phyloP scores from a whole-genome alignment of 495 filamentous ascomycete genomes.

The Venustampulla echinocandica region DNA sequence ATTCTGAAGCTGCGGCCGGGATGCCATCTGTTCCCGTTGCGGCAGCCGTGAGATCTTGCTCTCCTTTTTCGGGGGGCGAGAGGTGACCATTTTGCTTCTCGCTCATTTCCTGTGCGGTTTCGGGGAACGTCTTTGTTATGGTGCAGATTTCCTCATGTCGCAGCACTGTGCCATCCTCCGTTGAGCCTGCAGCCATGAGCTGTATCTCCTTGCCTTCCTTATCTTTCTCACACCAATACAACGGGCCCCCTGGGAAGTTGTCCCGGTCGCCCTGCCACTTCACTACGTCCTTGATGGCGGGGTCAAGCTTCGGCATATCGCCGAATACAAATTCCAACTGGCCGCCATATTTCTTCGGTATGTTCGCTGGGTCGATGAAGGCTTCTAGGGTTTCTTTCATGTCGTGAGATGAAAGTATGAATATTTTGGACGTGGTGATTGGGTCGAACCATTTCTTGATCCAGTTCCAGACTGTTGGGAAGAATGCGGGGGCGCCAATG shows the following conservation, averaged over 20 bases:
- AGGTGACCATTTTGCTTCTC: neutral
- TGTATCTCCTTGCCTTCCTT: conserved; percentile 29
- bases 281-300: conserved; percentile 40
- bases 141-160: conserved; percentile 32
- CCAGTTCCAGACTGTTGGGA: conserved; percentile 91
- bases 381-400: conserved; percentile 62
- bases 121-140: conserved; percentile 27
- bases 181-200: conserved; percentile 37
- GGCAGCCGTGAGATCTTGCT: neutral
- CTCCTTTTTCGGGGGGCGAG: neutral
- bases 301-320: conserved; percentile 61
- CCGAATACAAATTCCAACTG: conserved; percentile 73
- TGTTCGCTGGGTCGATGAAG: conserved; percentile 73
- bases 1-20: neutral
- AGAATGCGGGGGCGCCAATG: conserved; percentile 82
- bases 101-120: neutral
- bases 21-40: neutral
- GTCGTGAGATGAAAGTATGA: conserved; percentile 64
- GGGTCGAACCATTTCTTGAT: conserved; percentile 95
- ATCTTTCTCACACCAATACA: conserved; percentile 40
- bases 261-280: conserved; percentile 37
- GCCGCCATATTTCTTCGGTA: conserved; percentile 79
- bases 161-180: conserved; percentile 27
- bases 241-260: conserved; percentile 39
- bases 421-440: conserved; percentile 86